phyloP scores from a whole-genome alignment of 441 rosid species.

The Erodium chrysanthum region DNA sequence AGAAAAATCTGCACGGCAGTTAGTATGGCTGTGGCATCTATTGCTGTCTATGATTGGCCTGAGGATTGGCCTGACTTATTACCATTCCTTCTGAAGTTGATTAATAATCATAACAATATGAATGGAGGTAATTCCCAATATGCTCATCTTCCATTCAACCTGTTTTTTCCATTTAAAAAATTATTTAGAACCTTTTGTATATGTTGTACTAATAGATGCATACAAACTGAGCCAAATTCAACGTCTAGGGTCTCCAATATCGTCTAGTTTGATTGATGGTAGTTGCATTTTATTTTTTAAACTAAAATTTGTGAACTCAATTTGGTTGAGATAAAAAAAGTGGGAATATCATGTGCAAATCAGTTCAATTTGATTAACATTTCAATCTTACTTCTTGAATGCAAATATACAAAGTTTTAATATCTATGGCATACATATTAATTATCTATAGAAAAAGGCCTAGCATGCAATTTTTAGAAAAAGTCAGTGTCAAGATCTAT shows the following conservation, averaged over 20 bases:
- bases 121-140: slow-evolving; percentile 50
- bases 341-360: background rate
- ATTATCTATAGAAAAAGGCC: background rate
- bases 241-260: background rate
- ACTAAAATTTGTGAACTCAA: background rate
- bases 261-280: background rate
- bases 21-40: slow-evolving; percentile 74
- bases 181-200: background rate
- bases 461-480: background rate
- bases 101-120: slow-evolving; percentile 49
- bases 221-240: background rate
- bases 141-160: slow-evolving; percentile 7
- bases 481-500: background rate
- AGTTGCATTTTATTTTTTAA: background rate
- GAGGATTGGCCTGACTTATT: slow-evolving; percentile 82
- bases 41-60: slow-evolving; percentile 83
- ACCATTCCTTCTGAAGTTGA: slow-evolving; percentile 62
- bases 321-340: background rate
- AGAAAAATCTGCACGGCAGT: slow-evolving; percentile 79
- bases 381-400: too few species aligned
- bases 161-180: background rate
- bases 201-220: background rate
- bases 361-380: background rate
- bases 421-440: background rate
- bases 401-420: too few species aligned